Evolutionary conservation across 768 basidiomycete genomes (phyloP).

Genomic region (Lactifluus pinguis): DNA sequence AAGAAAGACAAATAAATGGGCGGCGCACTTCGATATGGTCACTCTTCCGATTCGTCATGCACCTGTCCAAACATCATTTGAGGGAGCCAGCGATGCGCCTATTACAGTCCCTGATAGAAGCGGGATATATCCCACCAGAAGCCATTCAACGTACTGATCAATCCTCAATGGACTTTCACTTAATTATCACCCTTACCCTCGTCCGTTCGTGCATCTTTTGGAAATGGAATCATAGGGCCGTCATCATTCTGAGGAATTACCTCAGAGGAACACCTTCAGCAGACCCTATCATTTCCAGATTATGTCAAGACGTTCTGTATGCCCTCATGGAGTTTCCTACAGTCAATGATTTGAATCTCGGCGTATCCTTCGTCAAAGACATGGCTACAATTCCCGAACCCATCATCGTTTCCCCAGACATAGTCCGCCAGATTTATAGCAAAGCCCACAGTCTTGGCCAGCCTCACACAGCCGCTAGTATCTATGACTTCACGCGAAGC

Average conservation of each 20-base stretch:
- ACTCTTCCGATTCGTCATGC: constrained; percentile 37
- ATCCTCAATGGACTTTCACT: constrained; percentile 32
- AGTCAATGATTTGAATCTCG: constrained; percentile 30
- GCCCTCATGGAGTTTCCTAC: constrained; percentile 14
- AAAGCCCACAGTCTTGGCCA: constrained; percentile 12
- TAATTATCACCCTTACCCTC: constrained; percentile 42
- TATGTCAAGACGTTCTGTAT: constrained; percentile 36
- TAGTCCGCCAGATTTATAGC: constrained; percentile 31
- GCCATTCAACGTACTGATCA: constrained; percentile 34
- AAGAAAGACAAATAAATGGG: not conserved
- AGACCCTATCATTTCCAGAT: constrained; percentile 25
- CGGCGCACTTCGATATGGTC: constrained; percentile 24
- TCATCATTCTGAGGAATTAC: constrained; percentile 29
- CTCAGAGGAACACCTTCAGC: constrained; percentile 22
- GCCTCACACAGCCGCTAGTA: constrained; percentile 30
- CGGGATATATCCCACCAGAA: constrained; percentile 37
- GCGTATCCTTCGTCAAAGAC: constrained; percentile 34
- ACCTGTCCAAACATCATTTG: constrained; percentile 31
- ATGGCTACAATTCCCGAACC: constrained; percentile 26
- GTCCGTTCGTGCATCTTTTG: constrained; percentile 46
- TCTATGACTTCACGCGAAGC: constrained; percentile 42
- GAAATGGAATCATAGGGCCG: constrained; percentile 41
- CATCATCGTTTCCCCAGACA: constrained; percentile 33
- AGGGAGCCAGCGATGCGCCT: constrained; percentile 35
- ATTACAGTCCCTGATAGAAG: constrained; percentile 40